These are phyloP conservation scores for Naganishia randhawae DNA, from an alignment of 768 basidiomycete species.

Conservation along the genomic window DNA sequence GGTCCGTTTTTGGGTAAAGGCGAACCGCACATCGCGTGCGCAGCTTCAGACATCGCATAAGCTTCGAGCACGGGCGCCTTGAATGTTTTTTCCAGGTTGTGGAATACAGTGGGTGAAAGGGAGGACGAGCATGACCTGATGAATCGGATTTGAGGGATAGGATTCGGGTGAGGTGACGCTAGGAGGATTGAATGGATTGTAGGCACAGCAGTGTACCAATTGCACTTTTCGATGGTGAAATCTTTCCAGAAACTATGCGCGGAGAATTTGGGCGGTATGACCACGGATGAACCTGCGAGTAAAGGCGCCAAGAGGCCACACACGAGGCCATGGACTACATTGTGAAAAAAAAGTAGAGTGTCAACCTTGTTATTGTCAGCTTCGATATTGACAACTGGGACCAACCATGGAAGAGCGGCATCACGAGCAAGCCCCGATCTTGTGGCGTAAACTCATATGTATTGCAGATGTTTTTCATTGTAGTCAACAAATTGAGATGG, in stretches of 20 bases:
- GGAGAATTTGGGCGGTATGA: constrained; percentile 60
- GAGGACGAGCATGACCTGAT: constrained; percentile 56
- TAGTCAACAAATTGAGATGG: constrained; percentile 49
- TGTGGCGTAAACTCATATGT: constrained; percentile 47
- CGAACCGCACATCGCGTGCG: constrained; percentile 44
- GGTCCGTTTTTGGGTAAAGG: constrained; percentile 39
- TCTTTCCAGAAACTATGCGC: constrained; percentile 58
- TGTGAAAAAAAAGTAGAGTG: constrained; percentile 48
- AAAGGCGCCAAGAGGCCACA: constrained; percentile 61
- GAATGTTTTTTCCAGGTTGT: constrained; percentile 56
- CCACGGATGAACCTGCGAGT: constrained; percentile 58
- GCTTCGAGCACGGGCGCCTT: constrained; percentile 60
- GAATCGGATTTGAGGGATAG: constrained; percentile 49
- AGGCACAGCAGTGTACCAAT: constrained; percentile 56
- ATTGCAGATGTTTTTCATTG: constrained; percentile 47
- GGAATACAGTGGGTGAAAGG: constrained; percentile 58
- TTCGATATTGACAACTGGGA: neutral
- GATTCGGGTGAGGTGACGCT: constrained; percentile 42
- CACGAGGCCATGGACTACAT: constrained; percentile 62
- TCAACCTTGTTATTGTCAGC: neutral
- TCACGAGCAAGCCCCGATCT: constrained; percentile 52
- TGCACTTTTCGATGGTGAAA: constrained; percentile 51
- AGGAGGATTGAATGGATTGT: constrained; percentile 52
- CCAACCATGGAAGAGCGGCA: constrained; percentile 52
- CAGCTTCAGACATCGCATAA: constrained; percentile 58